Base-by-base conservation (phyloP, 2,329 filamentous ascomycete genomes). In the Calonectria naviculata region DNA sequence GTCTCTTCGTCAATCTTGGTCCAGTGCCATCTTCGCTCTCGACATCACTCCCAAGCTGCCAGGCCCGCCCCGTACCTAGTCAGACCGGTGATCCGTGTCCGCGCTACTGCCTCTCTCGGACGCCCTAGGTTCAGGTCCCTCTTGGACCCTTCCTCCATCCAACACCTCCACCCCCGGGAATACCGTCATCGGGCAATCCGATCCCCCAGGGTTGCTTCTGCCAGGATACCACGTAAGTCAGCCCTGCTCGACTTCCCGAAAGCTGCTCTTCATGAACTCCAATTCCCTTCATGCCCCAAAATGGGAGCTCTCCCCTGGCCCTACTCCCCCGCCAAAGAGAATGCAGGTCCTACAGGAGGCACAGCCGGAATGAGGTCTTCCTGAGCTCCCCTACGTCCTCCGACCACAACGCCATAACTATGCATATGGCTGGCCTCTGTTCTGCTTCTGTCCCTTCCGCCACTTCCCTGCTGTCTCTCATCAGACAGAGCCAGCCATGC, bases 381-480 rank as follows among this genome's bases (percentile, higher is more conserved):
- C 31, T 21, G 36, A 28, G 44, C 52, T 28, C 26, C 44, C 34
- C 21, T 24, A 21, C 24, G 47, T 41, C 42, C 21, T 44, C 38
- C 26, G 34, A 28, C 54, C 62, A 52, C 52, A 47, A 47, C 29
- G 52, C 42, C 44, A 46, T 36, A 21, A 24, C 28, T 47, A 29
- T 31, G n/a, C 41, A 28, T 29, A 29, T 21, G 31, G 29, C 15
- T n/a, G 26, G 34, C n/a, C 36, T 36, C 29, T 34, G n/a, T 65
- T 42, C 28, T 29, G 47, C 29, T 41, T 62, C 26, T 64, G 46
- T 44, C 29, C 38, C 46, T 38, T 42, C 60, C 60, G 66, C 46
- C 44, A 61, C 44, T 68, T 61, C 63, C 67, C 71, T 68, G 68
- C 62, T 67, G 34, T 38, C 76, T 66, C 65, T 73, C 69, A 68